Percentiles rank a stretch among this genome's conserved stretches.
phyloP scores from a whole-genome alignment of 768 basidiomycete genomes.

The Cystoderma amianthinum region DNA sequence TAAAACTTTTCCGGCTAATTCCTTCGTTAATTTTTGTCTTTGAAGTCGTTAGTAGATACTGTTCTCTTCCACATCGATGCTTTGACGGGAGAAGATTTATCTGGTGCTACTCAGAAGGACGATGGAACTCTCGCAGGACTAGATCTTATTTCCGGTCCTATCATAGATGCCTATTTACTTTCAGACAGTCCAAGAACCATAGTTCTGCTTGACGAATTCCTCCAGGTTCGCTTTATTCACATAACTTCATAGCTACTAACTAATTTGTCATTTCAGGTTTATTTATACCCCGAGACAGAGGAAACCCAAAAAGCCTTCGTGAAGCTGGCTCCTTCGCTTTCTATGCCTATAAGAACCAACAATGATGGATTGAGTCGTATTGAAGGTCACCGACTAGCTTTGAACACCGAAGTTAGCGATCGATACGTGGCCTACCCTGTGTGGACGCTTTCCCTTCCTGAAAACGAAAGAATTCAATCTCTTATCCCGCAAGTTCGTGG shows the following conservation, averaged over 20 bases:
- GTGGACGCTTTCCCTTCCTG: conserved; percentile 57
- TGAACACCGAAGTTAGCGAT: conserved; percentile 31
- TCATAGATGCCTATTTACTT: conserved; percentile 54
- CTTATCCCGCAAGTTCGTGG: conserved; percentile 37
- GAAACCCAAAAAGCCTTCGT: conserved; percentile 35
- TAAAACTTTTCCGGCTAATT: conserved; percentile 1
- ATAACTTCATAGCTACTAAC: background rate
- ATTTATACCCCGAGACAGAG: conserved; percentile 60
- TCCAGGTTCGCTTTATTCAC: conserved; percentile 47
- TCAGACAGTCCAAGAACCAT: conserved; percentile 40
- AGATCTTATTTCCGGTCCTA: conserved; percentile 52
- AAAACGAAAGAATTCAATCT: conserved; percentile 49
- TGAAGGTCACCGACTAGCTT: conserved; percentile 48
- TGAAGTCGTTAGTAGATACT: conserved; percentile 57
- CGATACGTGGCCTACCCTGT: conserved; percentile 48
- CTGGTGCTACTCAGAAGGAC: conserved; percentile 16
- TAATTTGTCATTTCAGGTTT: conserved; percentile 30
- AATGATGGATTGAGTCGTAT: conserved; percentile 35
- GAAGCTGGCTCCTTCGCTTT: conserved; percentile 34
- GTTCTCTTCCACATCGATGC: conserved; percentile 75
- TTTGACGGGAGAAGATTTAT: conserved; percentile 63
- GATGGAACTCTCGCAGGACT: conserved; percentile 45
- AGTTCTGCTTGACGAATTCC: conserved; percentile 66
- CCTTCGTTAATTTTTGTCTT: conserved; percentile 3
- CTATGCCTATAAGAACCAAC: conserved; percentile 50